These are phyloP conservation scores for Actinidia arguta DNA, from an alignment of 179 eudicot species.

Conservation along the genomic window DNA sequence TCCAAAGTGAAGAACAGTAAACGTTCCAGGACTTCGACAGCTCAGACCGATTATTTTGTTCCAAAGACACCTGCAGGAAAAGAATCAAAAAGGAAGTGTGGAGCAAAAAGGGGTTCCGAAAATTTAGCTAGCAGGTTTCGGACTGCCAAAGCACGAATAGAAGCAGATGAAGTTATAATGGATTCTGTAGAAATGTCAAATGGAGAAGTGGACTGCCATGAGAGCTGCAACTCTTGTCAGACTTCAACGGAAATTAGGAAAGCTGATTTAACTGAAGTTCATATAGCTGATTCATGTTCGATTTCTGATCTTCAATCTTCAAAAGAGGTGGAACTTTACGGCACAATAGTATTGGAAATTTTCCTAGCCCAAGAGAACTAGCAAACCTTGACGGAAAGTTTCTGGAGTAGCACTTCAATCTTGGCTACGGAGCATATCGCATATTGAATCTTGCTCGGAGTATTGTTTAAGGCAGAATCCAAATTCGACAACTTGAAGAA, in stretches of 20 bases:
- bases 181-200: constrained; percentile 16
- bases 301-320: neutral
- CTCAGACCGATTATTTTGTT: constrained; percentile 33
- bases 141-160: constrained; percentile 17
- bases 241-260: constrained; percentile 7
- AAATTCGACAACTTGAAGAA: constrained; percentile 61
- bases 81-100: constrained; percentile 46
- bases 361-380: constrained; percentile 76
- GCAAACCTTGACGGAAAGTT: constrained; percentile 59
- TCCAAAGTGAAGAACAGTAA: constrained; percentile 16
- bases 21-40: constrained; percentile 18
- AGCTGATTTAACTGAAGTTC: neutral
- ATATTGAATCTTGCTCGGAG: constrained; percentile 66
- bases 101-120: constrained; percentile 22
- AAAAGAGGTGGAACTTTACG: constrained; percentile 21
- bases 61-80: constrained; percentile 67
- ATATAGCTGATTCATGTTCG: neutral
- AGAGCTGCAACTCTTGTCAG: neutral
- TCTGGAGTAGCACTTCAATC: constrained; percentile 71
- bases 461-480: constrained; percentile 62
- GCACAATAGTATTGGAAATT: constrained; percentile 53
- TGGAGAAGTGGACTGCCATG: constrained; percentile 3
- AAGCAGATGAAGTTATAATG: constrained; percentile 17
- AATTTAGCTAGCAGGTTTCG: constrained; percentile 23
- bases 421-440: constrained; percentile 84